Base-by-base conservation (phyloP, 345 rosid species). In the Gossypium bickii region DNA sequence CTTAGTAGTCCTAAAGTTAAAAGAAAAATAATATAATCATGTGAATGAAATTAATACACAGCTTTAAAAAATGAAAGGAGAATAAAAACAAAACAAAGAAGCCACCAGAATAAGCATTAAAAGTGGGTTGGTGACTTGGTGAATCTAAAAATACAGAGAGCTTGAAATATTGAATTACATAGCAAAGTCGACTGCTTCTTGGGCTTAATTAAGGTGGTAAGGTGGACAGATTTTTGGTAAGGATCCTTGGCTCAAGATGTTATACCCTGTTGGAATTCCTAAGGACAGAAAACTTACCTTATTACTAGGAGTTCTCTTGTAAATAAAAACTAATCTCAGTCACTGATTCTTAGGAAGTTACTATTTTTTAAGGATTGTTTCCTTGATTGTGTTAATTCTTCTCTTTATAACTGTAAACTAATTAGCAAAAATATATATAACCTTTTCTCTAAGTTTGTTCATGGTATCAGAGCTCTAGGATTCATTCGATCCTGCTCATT, bases 1-100 rank as follows among this genome's bases (percentile, higher is more conserved):
- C 44, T 81, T 55, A 67, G 60, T 34, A 29, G 15, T 38, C 22
- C 12, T 47, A 73, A 25, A 60, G 68, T 27, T 61, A 34, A 47
- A 58, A 15, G 60, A 22, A 24, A 34, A 15, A n/a, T 55, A 47
- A 27, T 15, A 67, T 24, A 45, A 67, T 12, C 24, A 9, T 4
- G 58, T 49, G 53, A 67, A 49, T 4, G 44, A 47, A 44, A 45
- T 43, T 25, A 20, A 44, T 60, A 11, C 16, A 47, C 2, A 45
- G 15, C 41, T 47, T 72, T 13, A 22, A 15, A 25, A 1, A 5
- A 34, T 5, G 41, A 34, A 34, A 20, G 12, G 25, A 72, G 44
- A 57, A 56, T 0, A 53, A 17, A 10, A 17, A 41, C 12, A n/a
- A 16, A 15, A 25, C 43, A 69, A 69, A 20, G 20, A 67, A 27